These are phyloP conservation scores for Nematodospora valgi DNA, from an alignment of 805 yeast species.

Conservation along the genomic window DNA sequence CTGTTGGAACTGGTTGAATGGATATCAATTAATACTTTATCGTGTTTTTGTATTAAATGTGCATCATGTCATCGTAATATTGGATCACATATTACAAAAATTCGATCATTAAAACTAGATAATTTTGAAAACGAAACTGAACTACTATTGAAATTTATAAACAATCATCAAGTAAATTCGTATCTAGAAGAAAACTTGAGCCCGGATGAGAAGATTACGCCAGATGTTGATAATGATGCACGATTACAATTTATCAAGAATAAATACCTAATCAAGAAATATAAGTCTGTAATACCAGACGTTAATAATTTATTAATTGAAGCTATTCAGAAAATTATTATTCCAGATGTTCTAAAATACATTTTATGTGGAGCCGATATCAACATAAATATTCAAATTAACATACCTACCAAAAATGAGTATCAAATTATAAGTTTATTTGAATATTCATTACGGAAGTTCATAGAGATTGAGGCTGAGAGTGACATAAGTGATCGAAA, in stretches of 20 bases:
- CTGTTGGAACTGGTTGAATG: slow-evolving; percentile 67
- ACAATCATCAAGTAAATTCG: slow-evolving; percentile 54
- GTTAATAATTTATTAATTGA: slow-evolving; percentile 42
- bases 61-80: slow-evolving; percentile 85
- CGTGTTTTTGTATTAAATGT: slow-evolving; percentile 77
- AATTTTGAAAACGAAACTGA: slow-evolving; percentile 58
- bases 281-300: slow-evolving; percentile 16
- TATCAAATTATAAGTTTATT: slow-evolving; percentile 25
- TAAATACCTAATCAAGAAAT: slow-evolving; percentile 61
- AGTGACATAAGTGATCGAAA: slow-evolving; percentile 15
- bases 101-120: slow-evolving; percentile 77
- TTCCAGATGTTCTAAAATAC: slow-evolving; percentile 39
- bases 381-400: slow-evolving; percentile 36
- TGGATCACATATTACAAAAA: slow-evolving; percentile 78
- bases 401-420: slow-evolving; percentile 15
- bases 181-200: slow-evolving; percentile 50
- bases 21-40: slow-evolving; percentile 75
- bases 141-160: slow-evolving; percentile 47
- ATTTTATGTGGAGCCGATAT: slow-evolving; percentile 49
- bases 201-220: slow-evolving; percentile 21
- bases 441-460: slow-evolving; percentile 54
- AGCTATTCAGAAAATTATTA: slow-evolving; percentile 49
- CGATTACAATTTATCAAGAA: slow-evolving; percentile 58
- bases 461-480: slow-evolving; percentile 23
- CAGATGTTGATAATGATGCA: slow-evolving; percentile 38